Base-by-base conservation (phyloP, 2,329 filamentous ascomycete genomes). In the Oidium heveae region DNA sequence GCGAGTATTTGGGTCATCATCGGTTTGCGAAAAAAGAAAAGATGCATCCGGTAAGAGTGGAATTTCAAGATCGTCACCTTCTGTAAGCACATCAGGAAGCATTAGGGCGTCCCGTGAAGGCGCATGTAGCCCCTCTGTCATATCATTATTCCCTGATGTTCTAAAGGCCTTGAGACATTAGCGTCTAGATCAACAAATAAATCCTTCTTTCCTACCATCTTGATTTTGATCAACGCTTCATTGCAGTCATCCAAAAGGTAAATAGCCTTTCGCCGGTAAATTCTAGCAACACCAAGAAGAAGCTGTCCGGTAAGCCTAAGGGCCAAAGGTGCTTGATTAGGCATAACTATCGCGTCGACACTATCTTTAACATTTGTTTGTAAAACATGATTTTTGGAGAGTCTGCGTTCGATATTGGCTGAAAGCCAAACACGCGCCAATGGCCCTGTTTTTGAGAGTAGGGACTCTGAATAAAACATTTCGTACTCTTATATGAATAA, bases 381-480 rank as follows among this genome's bases (percentile, higher is more conserved):
- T 59, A 98, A 68, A 61, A 96, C 91, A 64, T 95, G 87, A 59
- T 86, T 87, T 71, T 98, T 98, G 62, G 88, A 94, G 57, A 98
- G 80, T 72, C 96, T 98, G 74, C 89, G 87, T 76, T 96, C 91
- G 60, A 96, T 75, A 69, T 96, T 98, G 72, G 91, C 87, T 34
- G 91, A 94, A 58, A 96, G 78, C 91, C 91, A 98, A 71, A 96
- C 88, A 66, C 87, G 86, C 70, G 91, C 91, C 74, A 98, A 71
- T 65, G 91, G 89, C 73, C 91, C 91, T 63, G 86, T 94, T 80
- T 94, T 94, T 68, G 88, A 87, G 63, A 98, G 78, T 57, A 98
- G 78, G 55, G 86, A 87, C 73, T 94, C 87, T 54, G 91, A 94
- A 69, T 95, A 96, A 71, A 98, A 98, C 91, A 98, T 98, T 67